Base-by-base conservation (phyloP, 805 yeast genomes). In the Lipomyces starkeyi region DNA sequence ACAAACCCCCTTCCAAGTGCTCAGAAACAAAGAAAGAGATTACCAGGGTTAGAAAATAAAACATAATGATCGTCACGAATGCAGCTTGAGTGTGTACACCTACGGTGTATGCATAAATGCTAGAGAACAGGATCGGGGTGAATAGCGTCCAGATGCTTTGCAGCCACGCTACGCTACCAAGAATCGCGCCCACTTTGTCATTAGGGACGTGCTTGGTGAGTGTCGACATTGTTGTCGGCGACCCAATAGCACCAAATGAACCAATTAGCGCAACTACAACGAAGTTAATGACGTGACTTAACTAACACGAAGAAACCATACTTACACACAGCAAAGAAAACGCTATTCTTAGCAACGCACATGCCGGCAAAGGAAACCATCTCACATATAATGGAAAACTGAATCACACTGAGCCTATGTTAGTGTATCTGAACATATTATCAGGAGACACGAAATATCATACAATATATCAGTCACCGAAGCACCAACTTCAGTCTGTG, bases 131-230 rank as follows among this genome's bases (percentile, higher is more conserved):
- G 7, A 66, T 43, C 17, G 73, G 74, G 2, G 69, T 67, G 17
- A 72, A 47, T 0, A 71, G 57, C 3, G 69, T 53, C 22, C 65
- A 54, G 9, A 71, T n/a, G 25, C 64, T 58, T 43, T 67, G 67
- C 52, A 71, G 35, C n/a, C 61, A 56, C 32, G 72, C 65, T 2
- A 70, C 47, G 3, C 72, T 74, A 17, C 74, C 74, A 8, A 72
- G 60, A 57, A 71, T 66, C 9, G 71, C 64, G 11, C 74, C 74
- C 14, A 67, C 62, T 14, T 63, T 58, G 34, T 66, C 72, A 11
- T 65, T 68, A n/a, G 69, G 59, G 13, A 71, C 68, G 54, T 70
- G 69, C 53, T 70, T 73, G 32, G 74, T 70, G 13, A 68, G 49
- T 20, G 69, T 56, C 17, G 74, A 71, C 22, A 66, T 58, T 3